Conservation (phyloP, 352 stramenopile species). For the Aphanomyces stellatus region DNA sequence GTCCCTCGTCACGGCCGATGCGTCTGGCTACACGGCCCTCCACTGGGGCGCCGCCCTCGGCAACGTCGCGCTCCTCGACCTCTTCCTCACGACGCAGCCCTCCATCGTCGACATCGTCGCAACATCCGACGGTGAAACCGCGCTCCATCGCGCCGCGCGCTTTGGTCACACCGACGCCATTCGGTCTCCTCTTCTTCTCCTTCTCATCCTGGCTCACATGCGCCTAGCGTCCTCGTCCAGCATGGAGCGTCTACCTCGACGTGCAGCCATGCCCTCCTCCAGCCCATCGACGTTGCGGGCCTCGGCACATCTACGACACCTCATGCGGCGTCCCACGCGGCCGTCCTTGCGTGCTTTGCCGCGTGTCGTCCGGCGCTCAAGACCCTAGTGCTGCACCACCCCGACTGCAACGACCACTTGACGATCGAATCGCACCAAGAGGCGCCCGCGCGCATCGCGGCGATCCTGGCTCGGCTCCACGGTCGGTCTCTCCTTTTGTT, state of each 20-base stretch:
- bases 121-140: conserved; percentile 14
- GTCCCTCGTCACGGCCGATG: not conserved
- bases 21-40: conserved; percentile 18
- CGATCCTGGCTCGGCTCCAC: conserved; percentile 51
- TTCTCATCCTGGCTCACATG: conserved; percentile 12
- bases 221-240: conserved; percentile 2
- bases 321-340: not conserved
- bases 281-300: conserved; percentile 5
- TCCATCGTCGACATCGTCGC: not conserved
- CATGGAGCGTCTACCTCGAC: not conserved
- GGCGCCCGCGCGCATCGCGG: conserved; percentile 63
- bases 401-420: conserved; percentile 82
- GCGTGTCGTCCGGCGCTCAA: conserved; percentile 33
- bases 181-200: not conserved
- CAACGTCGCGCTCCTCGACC: conserved; percentile 10
- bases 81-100: conserved; percentile 2
- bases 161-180: conserved; percentile 19
- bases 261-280: not conserved
- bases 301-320: not conserved
- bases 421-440: conserved; percentile 27
- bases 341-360: not conserved
- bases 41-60: conserved; percentile 20
- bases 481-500: conserved; percentile 17
- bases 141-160: conserved; percentile 20
- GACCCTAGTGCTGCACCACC: conserved; percentile 85